Conservation (phyloP, 2,329 filamentous ascomycete species). For the Phialocephala subalpina region DNA sequence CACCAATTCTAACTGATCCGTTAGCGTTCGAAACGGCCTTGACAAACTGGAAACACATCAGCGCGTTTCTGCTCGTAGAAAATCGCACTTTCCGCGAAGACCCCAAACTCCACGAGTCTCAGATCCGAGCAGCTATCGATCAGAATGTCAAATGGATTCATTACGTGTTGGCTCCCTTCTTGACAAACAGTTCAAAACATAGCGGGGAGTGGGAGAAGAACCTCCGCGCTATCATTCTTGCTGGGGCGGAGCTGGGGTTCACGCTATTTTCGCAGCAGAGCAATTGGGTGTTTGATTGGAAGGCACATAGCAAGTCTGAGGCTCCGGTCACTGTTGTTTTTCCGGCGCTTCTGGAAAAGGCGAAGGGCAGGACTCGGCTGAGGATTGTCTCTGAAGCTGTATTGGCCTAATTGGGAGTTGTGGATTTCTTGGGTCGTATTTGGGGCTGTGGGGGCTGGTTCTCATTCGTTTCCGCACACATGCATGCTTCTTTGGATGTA, state of each 20-base stretch:
- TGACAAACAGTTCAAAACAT: background rate
- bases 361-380: background rate
- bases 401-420: background rate
- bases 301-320: background rate
- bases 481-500: no score
- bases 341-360: conserved; percentile 8
- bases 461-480: background rate
- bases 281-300: conserved; percentile 19
- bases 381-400: conserved; percentile 7
- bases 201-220: conserved; percentile 14
- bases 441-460: background rate
- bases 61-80: conserved; percentile 17
- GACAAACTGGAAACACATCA: conserved; percentile 20
- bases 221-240: conserved; percentile 21
- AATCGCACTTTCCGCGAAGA: conserved; percentile 15
- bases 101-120: background rate
- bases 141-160: conserved; percentile 12
- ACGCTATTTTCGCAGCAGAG: conserved; percentile 23
- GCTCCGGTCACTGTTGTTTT: conserved; percentile 3
- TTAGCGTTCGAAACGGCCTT: conserved; percentile 19
- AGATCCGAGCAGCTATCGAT: conserved; percentile 3
- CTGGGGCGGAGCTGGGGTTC: conserved; percentile 15
- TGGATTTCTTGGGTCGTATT: background rate
- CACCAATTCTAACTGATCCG: background rate
- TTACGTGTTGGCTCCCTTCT: conserved; percentile 14